Evolutionary conservation across 2,329 filamentous ascomycete species (phyloP).

Genomic region (Corynespora cassiicola): DNA sequence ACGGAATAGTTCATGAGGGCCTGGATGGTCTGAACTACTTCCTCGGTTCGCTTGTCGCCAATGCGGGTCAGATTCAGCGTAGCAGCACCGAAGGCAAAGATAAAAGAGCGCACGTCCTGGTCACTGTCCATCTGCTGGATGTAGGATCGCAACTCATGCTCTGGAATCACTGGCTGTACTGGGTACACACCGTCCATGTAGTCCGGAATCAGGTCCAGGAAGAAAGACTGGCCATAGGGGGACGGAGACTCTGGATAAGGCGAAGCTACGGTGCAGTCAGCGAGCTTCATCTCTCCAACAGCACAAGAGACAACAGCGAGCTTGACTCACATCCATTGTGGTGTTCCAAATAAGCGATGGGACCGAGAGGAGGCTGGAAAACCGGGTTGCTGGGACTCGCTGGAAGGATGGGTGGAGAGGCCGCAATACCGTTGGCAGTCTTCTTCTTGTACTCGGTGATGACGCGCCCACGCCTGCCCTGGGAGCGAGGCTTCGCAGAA

Average conservation of each 20-base stretch:
- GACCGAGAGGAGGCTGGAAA: conserved; percentile 17
- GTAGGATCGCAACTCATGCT: conserved; percentile 46
- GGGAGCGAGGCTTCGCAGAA: conserved; percentile 44
- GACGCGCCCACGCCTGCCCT: conserved; percentile 48
- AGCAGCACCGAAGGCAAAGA: conserved; percentile 54
- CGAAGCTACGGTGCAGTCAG: no score
- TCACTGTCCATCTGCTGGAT: conserved; percentile 47
- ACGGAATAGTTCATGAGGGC: conserved; percentile 43
- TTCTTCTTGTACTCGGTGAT: conserved; percentile 50
- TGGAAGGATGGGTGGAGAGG: conserved; percentile 32
- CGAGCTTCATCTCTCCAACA: no score
- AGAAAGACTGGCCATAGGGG: conserved; percentile 40
- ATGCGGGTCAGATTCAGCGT: conserved; percentile 53
- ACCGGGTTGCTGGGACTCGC: conserved; percentile 19
- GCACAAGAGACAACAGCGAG: conserved; percentile 5
- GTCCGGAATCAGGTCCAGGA: conserved; percentile 52
- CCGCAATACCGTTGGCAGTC: conserved; percentile 22
- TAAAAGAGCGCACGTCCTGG: conserved; percentile 49
- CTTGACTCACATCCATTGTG: conserved; percentile 18
- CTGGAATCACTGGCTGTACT: conserved; percentile 54
- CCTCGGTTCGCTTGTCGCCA: conserved; percentile 36
- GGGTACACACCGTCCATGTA: conserved; percentile 56
- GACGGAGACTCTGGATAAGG: no score
- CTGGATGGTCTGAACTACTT: conserved; percentile 40
- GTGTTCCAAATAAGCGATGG: conserved; percentile 19